phyloP scores from a whole-genome alignment of 306 rosid species.

The Quercus parvula region DNA sequence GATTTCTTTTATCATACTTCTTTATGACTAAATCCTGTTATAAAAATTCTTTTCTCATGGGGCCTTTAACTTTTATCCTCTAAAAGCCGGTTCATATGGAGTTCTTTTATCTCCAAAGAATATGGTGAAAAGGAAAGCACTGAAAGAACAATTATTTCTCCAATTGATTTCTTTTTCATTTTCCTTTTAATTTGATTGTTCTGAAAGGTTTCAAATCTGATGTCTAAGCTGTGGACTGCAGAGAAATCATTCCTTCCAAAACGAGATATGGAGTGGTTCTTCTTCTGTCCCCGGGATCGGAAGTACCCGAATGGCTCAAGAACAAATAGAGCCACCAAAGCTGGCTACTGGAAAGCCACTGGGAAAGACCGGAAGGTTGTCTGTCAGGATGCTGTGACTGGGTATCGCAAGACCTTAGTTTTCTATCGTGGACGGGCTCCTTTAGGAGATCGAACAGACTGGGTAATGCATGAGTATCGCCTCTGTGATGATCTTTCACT shows the following conservation, averaged over 20 bases:
- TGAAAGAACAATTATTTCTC: not conserved
- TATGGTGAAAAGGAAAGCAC: slow-evolving; percentile 10
- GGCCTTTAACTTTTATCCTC: slow-evolving; percentile 18
- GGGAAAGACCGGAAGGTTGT: slow-evolving; percentile 82
- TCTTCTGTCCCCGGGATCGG: slow-evolving; percentile 87
- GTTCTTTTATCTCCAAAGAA: slow-evolving; percentile 15
- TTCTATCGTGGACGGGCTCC: slow-evolving; percentile 92
- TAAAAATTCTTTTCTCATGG: slow-evolving; percentile 11
- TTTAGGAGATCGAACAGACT: slow-evolving; percentile 72
- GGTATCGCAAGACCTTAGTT: slow-evolving; percentile 84
- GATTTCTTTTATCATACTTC: slow-evolving; percentile 3
- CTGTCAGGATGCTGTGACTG: slow-evolving; percentile 52
- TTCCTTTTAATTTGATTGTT: not conserved
- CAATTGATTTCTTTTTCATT: not conserved
- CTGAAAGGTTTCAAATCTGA: slow-evolving; percentile 25
- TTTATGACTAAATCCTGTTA: slow-evolving; percentile 9
- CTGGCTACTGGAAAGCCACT: slow-evolving; percentile 98
- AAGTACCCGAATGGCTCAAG: slow-evolving; percentile 91
- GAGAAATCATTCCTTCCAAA: slow-evolving; percentile 85
- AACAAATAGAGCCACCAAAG: slow-evolving; percentile 91
- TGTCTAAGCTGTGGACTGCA: slow-evolving; percentile 25
- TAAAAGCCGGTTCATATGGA: slow-evolving; percentile 27
- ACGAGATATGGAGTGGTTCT: slow-evolving; percentile 92
- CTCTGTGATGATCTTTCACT: slow-evolving; percentile 54
- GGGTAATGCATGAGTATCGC: slow-evolving; percentile 98